A percentile compares a stretch with the other conserved stretches of the same genome.
These are phyloP conservation scores for Colletotrichum endophyticum DNA, from an alignment of 2,329 filamentous ascomycete genomes.

Conservation along the genomic window DNA sequence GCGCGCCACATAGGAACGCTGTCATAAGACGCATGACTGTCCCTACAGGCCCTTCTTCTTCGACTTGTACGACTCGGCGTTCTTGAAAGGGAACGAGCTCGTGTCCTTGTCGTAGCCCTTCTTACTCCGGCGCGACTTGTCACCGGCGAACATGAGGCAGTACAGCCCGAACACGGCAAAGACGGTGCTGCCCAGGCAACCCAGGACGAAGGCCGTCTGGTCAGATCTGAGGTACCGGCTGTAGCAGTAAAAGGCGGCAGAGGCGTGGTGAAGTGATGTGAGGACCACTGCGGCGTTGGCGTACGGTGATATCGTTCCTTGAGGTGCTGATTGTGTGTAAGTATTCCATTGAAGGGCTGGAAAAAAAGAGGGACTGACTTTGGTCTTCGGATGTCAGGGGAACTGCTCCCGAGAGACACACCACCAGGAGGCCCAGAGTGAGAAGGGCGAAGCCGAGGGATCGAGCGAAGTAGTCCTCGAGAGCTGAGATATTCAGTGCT, in stretches of 20 bases:
- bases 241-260: constrained; percentile 71
- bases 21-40: background rate
- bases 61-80: constrained; percentile 37
- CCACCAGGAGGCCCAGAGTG: constrained; percentile 64
- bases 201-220: constrained; percentile 65
- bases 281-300: constrained; percentile 70
- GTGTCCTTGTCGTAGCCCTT: constrained; percentile 43
- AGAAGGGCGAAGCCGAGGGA: constrained; percentile 72
- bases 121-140: constrained; percentile 39
- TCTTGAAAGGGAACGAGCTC: constrained; percentile 43
- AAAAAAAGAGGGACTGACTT: constrained; percentile 29
- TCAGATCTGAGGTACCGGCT: constrained; percentile 59
- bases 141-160: constrained; percentile 41
- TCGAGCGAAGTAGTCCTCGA: constrained; percentile 78
- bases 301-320: constrained; percentile 60
- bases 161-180: constrained; percentile 60
- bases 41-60: constrained; percentile 41
- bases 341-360: background rate
- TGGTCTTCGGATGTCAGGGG: constrained; percentile 60
- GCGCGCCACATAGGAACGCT: background rate
- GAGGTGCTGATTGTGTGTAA: background rate
- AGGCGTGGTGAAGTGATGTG: constrained; percentile 69
- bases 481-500: constrained; percentile 42
- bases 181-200: constrained; percentile 58
- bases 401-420: constrained; percentile 74